A percentile compares a stretch with the other conserved stretches of the same genome.
These are phyloP conservation scores for Myxozyma neglecta DNA, from an alignment of 805 yeast genomes.

Conservation along the genomic window DNA sequence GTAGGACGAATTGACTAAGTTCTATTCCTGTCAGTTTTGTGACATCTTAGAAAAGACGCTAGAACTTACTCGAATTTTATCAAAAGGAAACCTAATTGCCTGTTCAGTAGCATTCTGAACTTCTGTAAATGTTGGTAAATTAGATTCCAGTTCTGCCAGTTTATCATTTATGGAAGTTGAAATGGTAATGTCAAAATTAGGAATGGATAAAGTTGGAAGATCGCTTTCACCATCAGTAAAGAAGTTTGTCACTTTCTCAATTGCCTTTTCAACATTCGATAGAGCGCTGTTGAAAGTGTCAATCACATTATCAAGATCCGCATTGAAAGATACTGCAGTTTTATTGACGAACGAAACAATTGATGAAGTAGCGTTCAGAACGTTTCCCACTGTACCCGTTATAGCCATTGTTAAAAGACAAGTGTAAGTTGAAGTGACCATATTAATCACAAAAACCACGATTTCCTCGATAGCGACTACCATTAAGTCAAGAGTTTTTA, in stretches of 20 bases:
- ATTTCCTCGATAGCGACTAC: constrained; percentile 60
- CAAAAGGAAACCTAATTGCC: constrained; percentile 62
- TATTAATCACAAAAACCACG: constrained; percentile 63
- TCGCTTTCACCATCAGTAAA: constrained; percentile 50
- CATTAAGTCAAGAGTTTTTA: constrained; percentile 47
- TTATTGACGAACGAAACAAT: constrained; percentile 61
- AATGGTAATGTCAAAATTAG: constrained; percentile 64
- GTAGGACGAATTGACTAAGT: constrained; percentile 9
- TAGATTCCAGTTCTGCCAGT: constrained; percentile 51
- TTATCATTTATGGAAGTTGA: constrained; percentile 63
- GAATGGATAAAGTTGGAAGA: constrained; percentile 38
- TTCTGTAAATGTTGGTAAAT: constrained; percentile 64
- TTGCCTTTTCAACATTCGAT: constrained; percentile 55
- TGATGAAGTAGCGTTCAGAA: constrained; percentile 68
- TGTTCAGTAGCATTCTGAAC: constrained; percentile 60
- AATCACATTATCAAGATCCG: constrained; percentile 66
- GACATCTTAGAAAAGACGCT: background rate
- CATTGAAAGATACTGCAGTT: constrained; percentile 55
- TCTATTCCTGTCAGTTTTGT: background rate
- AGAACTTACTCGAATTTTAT: constrained; percentile 39
- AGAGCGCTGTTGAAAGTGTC: constrained; percentile 58
- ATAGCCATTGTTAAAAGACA: constrained; percentile 77
- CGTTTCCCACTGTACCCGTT: constrained; percentile 69
- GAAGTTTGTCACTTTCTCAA: constrained; percentile 54
- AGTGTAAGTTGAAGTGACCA: constrained; percentile 81